phyloP scores from a whole-genome alignment of 805 yeast genomes.

The Saccharomycopsis olivae region DNA sequence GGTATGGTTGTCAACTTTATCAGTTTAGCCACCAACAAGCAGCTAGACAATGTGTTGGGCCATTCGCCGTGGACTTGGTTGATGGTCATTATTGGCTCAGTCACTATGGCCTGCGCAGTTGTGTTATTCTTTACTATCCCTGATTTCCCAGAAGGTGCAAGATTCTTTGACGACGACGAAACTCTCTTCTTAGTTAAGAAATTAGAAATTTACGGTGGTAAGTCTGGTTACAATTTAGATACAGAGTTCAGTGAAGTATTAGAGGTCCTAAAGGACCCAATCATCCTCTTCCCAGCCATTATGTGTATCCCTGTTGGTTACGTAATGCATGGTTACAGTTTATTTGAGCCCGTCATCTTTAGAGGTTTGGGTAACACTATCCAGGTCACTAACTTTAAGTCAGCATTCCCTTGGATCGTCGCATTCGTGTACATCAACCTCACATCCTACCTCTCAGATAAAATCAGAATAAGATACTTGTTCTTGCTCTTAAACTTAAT shows the following conservation, averaged over 20 bases:
- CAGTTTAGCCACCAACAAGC: constrained; percentile 28
- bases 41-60: constrained; percentile 42
- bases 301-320: constrained; percentile 55
- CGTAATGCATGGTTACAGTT: constrained; percentile 70
- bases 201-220: constrained; percentile 40
- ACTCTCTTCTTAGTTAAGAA: constrained; percentile 45
- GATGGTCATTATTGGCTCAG: constrained; percentile 37
- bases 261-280: constrained; percentile 46
- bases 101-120: constrained; percentile 25
- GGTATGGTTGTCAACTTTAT: constrained; percentile 74
- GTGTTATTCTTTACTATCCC: constrained; percentile 40
- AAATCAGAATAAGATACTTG: constrained; percentile 33
- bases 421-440: constrained; percentile 61
- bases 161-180: constrained; percentile 42
- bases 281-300: constrained; percentile 46
- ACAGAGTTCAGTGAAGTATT: constrained; percentile 35
- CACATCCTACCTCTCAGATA: constrained; percentile 56
- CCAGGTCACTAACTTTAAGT: constrained; percentile 64
- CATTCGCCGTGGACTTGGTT: constrained; percentile 52
- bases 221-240: constrained; percentile 39
- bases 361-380: constrained; percentile 53
- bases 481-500: constrained; percentile 26
- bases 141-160: constrained; percentile 63
- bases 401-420: constrained; percentile 77
- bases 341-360: constrained; percentile 61